A percentile compares a stretch with the other conserved stretches of the same genome.
Evolutionary conservation across 2,329 filamentous ascomycete genomes (phyloP).

Genomic region (Beauveria rudraprayagi): DNA sequence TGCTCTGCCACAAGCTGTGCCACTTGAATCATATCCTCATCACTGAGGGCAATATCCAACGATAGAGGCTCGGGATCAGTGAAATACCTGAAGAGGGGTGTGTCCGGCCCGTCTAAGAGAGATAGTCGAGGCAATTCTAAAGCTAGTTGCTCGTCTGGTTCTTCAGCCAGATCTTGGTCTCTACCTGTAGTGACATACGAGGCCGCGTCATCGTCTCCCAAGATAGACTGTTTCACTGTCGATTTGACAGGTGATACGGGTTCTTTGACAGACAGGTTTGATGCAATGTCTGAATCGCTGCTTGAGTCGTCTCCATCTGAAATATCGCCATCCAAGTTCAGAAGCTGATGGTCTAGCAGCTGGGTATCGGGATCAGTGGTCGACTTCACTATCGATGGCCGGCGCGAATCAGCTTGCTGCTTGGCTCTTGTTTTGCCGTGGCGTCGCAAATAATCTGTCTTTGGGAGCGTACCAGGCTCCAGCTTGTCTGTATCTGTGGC

Average conservation of each 20-base stretch:
- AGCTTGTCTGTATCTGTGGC: slow-evolving; percentile 15
- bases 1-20: slow-evolving; percentile 68
- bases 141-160: slow-evolving; percentile 38
- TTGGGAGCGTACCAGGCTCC: slow-evolving; percentile 31
- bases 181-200: slow-evolving; percentile 44
- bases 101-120: slow-evolving; percentile 39
- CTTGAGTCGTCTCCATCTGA: slow-evolving; percentile 36
- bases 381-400: slow-evolving; percentile 4
- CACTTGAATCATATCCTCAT: slow-evolving; percentile 56
- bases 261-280: slow-evolving; percentile 42
- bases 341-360: not conserved
- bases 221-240: slow-evolving; percentile 28
- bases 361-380: not conserved
- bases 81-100: slow-evolving; percentile 48
- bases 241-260: slow-evolving; percentile 43
- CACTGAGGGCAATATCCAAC: slow-evolving; percentile 37
- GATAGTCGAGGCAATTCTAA: slow-evolving; percentile 42
- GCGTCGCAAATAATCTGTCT: slow-evolving; percentile 40
- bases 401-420: slow-evolving; percentile 19
- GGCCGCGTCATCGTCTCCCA: slow-evolving; percentile 43
- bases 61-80: slow-evolving; percentile 48
- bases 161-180: slow-evolving; percentile 39
- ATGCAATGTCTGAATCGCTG: slow-evolving; percentile 48
- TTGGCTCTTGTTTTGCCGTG: slow-evolving; percentile 35
- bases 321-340: slow-evolving; percentile 6